Conservation (phyloP, 1,139 yeast genomes). For the Spathaspora sp. region DNA sequence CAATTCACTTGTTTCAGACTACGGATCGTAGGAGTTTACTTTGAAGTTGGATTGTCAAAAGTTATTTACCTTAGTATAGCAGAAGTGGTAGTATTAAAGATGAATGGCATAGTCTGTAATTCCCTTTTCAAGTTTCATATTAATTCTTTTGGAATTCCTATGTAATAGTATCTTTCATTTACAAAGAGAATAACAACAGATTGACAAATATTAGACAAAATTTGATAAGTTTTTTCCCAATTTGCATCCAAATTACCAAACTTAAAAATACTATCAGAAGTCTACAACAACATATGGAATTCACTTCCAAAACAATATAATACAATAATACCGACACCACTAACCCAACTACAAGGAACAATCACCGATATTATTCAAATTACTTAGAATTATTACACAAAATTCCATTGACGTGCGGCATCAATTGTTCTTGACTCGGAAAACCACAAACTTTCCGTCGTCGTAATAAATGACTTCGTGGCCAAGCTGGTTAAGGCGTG, state of each 20-base stretch:
- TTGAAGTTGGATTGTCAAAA: too few relatives aligned
- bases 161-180: too few relatives aligned
- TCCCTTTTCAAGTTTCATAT: too few relatives aligned
- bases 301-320: neutral
- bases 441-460: neutral
- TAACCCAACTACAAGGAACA: neutral
- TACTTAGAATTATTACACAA: neutral
- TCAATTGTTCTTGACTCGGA: neutral
- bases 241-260: neutral
- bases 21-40: too few relatives aligned
- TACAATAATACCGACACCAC: neutral
- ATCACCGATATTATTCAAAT: neutral
- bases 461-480: conserved; percentile 8
- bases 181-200: too few relatives aligned
- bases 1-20: too few relatives aligned
- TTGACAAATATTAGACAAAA: neutral
- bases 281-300: neutral
- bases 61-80: too few relatives aligned
- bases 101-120: too few relatives aligned
- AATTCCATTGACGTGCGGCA: neutral
- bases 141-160: too few relatives aligned
- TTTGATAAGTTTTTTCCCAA: neutral
- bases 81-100: too few relatives aligned
- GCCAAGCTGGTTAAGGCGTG: conserved; percentile 13
- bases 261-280: neutral